Percentiles rank a stretch among this genome's conserved stretches.
Evolutionary conservation across 768 basidiomycete genomes (phyloP).

Genomic region (Dioszegia hungarica): DNA sequence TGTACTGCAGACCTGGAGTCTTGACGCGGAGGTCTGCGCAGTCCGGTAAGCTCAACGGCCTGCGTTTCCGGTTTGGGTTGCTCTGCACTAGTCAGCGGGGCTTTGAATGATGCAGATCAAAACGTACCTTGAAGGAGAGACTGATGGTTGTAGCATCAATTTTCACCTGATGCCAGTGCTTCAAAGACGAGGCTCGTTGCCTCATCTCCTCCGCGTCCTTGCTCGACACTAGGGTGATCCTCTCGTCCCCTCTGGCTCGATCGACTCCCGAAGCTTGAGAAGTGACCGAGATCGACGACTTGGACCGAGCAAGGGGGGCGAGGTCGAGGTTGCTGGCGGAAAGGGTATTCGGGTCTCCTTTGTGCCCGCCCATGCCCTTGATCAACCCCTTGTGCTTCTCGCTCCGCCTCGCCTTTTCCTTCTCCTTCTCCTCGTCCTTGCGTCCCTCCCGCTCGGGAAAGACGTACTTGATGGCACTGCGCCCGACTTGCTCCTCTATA

Average conservation of each 20-base stretch:
- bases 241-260: neutral
- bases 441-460: neutral
- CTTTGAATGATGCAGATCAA: too few relatives aligned
- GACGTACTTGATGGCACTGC: constrained; percentile 53
- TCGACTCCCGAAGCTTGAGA: neutral
- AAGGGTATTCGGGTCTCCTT: neutral
- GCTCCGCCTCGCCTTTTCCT: neutral
- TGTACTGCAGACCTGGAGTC: constrained; percentile 71
- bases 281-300: neutral
- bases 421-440: neutral
- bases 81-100: too few relatives aligned
- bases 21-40: constrained; percentile 76
- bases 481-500: constrained; percentile 75
- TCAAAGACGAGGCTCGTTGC: constrained; percentile 68
- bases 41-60: constrained; percentile 44
- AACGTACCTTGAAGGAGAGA: constrained; percentile 61
- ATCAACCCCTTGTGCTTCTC: neutral
- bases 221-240: constrained; percentile 1
- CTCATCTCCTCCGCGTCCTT: constrained; percentile 49
- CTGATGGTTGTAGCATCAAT: constrained; percentile 51
- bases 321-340: neutral
- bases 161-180: constrained; percentile 71
- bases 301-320: constrained; percentile 6
- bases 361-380: neutral
- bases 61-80: neutral